Conservation (phyloP, 805 yeast genomes). For the Komagataella pseudopastoris region DNA sequence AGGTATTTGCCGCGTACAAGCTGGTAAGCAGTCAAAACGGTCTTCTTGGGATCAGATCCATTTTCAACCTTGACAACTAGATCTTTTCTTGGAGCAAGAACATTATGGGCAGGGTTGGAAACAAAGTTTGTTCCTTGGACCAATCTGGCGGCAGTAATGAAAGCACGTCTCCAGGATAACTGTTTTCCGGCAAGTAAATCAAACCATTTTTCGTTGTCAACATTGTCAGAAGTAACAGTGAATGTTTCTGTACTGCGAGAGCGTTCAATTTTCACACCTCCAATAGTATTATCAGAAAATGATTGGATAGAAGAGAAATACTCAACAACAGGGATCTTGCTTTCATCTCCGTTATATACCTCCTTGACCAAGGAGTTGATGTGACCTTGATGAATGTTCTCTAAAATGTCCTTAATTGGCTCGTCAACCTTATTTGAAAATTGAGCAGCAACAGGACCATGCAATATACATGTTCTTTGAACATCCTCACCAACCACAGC, state of each 20-base stretch:
- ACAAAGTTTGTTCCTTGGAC: slow-evolving; percentile 79
- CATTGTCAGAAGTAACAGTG: slow-evolving; percentile 18
- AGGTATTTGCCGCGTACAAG: slow-evolving; percentile 54
- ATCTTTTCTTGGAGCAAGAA: slow-evolving; percentile 60
- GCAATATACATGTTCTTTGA: slow-evolving; percentile 96
- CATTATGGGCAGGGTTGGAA: slow-evolving; percentile 65
- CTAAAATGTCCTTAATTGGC: slow-evolving; percentile 86
- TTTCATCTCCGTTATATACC: slow-evolving; percentile 53
- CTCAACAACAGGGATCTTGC: slow-evolving; percentile 77
- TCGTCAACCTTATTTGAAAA: slow-evolving; percentile 78
- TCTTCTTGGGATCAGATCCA: slow-evolving; percentile 36
- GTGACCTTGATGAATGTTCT: slow-evolving; percentile 83
- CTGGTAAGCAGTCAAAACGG: slow-evolving; percentile 55
- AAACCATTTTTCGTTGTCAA: slow-evolving; percentile 44
- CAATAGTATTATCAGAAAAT: slow-evolving; percentile 10
- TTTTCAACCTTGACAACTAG: slow-evolving; percentile 47
- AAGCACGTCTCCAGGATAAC: slow-evolving; percentile 85
- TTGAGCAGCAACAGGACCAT: slow-evolving; percentile 97
- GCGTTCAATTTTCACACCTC: slow-evolving; percentile 10
- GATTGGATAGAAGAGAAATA: slow-evolving; percentile 38
- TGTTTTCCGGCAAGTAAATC: slow-evolving; percentile 65
- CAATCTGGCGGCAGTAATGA: slow-evolving; percentile 62
- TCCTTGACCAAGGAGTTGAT: slow-evolving; percentile 55
- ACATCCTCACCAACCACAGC: slow-evolving; percentile 94
- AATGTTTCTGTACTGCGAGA: neutral